Evolutionary conservation across 23 red algal species (phyloP).

Genomic region (Gracilaria caudata): DNA sequence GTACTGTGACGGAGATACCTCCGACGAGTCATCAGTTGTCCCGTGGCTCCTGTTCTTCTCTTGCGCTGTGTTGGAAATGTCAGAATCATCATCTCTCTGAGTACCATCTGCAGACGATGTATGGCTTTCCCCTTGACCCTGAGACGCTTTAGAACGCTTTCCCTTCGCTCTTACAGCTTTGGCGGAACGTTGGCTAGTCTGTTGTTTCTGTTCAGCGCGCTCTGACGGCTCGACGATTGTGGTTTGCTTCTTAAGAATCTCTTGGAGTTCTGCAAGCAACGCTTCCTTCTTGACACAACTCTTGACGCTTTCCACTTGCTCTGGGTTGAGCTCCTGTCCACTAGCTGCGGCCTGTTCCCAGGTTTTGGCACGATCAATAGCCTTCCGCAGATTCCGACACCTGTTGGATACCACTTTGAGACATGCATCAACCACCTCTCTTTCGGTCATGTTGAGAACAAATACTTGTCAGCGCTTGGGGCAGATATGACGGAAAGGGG

Average conservation of each 20-base stretch:
- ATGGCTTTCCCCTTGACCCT: constrained; percentile 5
- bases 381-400: constrained; percentile 65
- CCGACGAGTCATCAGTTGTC: not conserved
- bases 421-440: constrained; percentile 43
- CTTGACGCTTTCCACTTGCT: constrained; percentile 57
- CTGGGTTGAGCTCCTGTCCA: constrained; percentile 40
- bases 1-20: not conserved
- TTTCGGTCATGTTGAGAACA: not conserved
- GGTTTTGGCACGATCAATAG: constrained; percentile 55
- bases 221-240: constrained; percentile 27
- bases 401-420: constrained; percentile 44
- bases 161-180: constrained; percentile 54
- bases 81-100: constrained; percentile 33
- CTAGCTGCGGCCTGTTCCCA: constrained; percentile 39
- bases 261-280: constrained; percentile 60
- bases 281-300: constrained; percentile 40
- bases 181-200: constrained; percentile 27
- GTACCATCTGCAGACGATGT: not conserved
- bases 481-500: not conserved
- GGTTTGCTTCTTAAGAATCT: constrained; percentile 71
- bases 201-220: constrained; percentile 1
- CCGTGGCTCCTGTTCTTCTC: not conserved
- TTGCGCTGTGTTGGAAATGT: not conserved
- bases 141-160: not conserved
- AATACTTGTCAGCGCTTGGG: not conserved